Base-by-base conservation (phyloP, 805 yeast genomes). In the Saturnispora halmiae region DNA sequence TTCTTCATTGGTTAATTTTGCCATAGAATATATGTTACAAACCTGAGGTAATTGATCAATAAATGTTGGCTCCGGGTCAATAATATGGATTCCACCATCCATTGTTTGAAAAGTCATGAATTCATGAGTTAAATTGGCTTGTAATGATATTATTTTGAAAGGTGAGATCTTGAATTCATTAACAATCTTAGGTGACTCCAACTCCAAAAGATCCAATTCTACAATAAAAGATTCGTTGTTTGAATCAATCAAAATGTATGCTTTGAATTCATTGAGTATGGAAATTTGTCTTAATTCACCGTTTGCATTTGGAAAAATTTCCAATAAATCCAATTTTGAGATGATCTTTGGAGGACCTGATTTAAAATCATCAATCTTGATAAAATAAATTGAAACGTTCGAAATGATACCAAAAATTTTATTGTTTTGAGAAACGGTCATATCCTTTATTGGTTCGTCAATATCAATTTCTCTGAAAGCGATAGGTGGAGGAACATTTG, bases 401-500 rank as follows among this genome's bases (percentile, higher is more conserved):
- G 81, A 69, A 29, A 82, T 58, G 0, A 75, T 69, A 1, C 84
- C 88, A 51, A 73, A 72, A 4, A 56, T 48, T 39, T 70, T 73
- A 56, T 82, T 85, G 9, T 75, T 65, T 38, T 69, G 59, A 46
- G 79, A 73, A 4, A 78, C 73, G 1, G 94, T 82, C 32, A 75
- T 72, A 52, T 82, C 85, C 16, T 69, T 57, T 6, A 86, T 75
- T 42, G 74, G 74, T 1, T 64, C 66, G 7, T 66, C 67, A 10
- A 77, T 63, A 8, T 70, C 73, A 38, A 85, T 59, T 36, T 78
- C 83, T 43, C 94, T 70, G 54, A 71, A 80, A 19, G 84, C 72
- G 55, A 85, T 76, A 32, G 99, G 99, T 1, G 99, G 99, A 3
- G 99, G 99, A 9, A 86, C 90, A 55, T 79, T 86, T 2, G 95